Evolutionary conservation across 202 grass and related monocot genomes (phyloP), one percentile per base, ranked within the genome.

Genomic region (Tripidium arundinaceum): DNA sequence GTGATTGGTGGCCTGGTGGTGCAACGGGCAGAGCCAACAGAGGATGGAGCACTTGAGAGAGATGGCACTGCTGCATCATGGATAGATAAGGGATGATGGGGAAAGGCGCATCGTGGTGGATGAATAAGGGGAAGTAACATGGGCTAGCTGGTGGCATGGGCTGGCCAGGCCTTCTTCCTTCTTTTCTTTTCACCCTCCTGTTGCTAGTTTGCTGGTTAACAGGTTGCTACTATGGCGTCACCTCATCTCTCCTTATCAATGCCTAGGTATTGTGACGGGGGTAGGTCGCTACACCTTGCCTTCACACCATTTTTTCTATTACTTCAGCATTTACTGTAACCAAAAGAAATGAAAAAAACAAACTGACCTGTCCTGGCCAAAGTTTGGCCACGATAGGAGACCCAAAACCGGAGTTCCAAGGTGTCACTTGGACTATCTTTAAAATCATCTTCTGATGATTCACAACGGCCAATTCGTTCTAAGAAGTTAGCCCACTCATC

Each of bases 401-500:
- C 95, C 95, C 95, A 98, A 84, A 98, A 98, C 25, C 95, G 79
- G 65, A 98, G 74, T 72, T 98, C 95, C 86, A 98, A 90, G 36
- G 77, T 88, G 65, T 95, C 88, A 67, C 54, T 93, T 75, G 88
- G 57, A 79, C 58, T 93, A 63, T 86, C 86, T 79, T 90, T 80
- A 50, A 95, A 87, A 89, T 92, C 92, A 38, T 98, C 88, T 76
- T 80, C 90, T 49, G 92, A 80, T 66, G 60, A 94, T 47, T 94
- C 83, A 70, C 78, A 82, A 1, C 72, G 88, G 5, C 65, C 86
- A 88, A 95, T 98, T 91, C 95, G 85, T 84, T 98, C 92, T 41
- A 98, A 88, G 83, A 98, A 95, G 62, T 98, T 98, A 68, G 86
- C 87, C 95, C 95, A 95, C 65, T 98, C 95, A 86, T 98, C 95